Base-by-base conservation (phyloP, 129 eudicot species). In the Silybum marianum region DNA sequence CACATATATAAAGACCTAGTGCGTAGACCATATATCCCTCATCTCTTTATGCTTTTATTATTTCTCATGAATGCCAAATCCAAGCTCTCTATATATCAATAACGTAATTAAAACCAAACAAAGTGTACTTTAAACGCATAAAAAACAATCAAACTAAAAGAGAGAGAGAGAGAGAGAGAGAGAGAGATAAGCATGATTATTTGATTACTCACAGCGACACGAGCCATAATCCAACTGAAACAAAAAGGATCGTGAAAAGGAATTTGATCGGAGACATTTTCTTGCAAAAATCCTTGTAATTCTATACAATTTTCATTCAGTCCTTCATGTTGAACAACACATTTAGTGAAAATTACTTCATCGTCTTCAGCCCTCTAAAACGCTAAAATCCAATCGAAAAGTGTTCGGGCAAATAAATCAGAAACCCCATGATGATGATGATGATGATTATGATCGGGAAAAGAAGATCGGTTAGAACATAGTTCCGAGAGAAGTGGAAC, bases 151-250 rank as follows among this genome's bases (percentile, higher is more conserved):
- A 28, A 75, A 42, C 14, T 5, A 11, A 26, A 0, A 75, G 0
- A 40, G 0, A 39, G 18, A 23, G 32, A 79, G 0, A 40, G 18
- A 23, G 32, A 79, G 0, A 40, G n/a, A 75, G 0, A 40, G 0
- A 39, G 18, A 23, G 32, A 79, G 0, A 40, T 62, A 54, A 0
- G 58, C 51, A 60, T 19, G 36, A 21, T 13, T 28, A 51, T 34
- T 32, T 23, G 22, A 22, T 28, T 42, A 87, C 97, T 87, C 75
- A 94, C 98, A 85, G 84, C 84, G 92, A 90, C 10, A 90, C 72
- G 79, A 92, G 88, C 98, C 98, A 94, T 78, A 92, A 75, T 24
- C 83, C 81, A 85, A 92, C 82, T 79, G 98, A 88, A 1, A 83
- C 79, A 66, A 89, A 81, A 39, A 94, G 88, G 87, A 94, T 89